phyloP scores from a whole-genome alignment of 1,284 basidiomycete genomes.

The Ceratobasidium papillatum region DNA sequence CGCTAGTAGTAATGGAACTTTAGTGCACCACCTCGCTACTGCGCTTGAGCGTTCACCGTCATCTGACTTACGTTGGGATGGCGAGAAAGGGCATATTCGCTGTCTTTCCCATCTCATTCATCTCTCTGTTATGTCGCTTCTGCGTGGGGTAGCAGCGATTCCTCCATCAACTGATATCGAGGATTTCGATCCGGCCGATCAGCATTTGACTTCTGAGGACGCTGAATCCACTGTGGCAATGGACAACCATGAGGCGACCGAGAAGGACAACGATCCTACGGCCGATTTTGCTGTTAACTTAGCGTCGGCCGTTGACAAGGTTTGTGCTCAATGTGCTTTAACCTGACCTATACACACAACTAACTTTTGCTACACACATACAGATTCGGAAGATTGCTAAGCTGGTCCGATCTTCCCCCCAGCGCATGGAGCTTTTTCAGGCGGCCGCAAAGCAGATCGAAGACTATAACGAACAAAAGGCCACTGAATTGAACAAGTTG shows the following conservation, averaged over 20 bases:
- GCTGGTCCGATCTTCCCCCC: not conserved
- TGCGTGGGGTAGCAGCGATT: not conserved
- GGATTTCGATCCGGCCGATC: not conserved
- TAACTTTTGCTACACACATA: not conserved
- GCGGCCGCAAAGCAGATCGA: not conserved
- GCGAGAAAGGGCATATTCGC: not conserved
- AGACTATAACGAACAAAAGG: not conserved
- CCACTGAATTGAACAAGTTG: not conserved
- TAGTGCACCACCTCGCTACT: not conserved
- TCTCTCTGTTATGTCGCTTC: slow-evolving; percentile 16
- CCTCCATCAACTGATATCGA: not conserved
- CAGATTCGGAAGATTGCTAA: not conserved
- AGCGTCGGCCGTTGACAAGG: not conserved
- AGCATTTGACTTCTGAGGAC: not conserved
- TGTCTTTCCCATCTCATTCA: slow-evolving; percentile 36
- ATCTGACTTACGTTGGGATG: not conserved
- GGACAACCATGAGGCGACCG: not conserved
- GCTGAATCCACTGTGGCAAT: not conserved
- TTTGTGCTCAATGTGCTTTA: not conserved
- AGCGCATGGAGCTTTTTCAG: not conserved
- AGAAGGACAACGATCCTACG: not conserved
- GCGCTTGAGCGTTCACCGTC: not conserved
- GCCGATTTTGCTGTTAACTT: not conserved
- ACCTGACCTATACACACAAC: not conserved
- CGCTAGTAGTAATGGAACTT: not conserved